Percentiles rank a stretch among this genome's conserved stretches.
phyloP scores from a whole-genome alignment of 345 rosid genomes.

The Murraya paniculata region DNA sequence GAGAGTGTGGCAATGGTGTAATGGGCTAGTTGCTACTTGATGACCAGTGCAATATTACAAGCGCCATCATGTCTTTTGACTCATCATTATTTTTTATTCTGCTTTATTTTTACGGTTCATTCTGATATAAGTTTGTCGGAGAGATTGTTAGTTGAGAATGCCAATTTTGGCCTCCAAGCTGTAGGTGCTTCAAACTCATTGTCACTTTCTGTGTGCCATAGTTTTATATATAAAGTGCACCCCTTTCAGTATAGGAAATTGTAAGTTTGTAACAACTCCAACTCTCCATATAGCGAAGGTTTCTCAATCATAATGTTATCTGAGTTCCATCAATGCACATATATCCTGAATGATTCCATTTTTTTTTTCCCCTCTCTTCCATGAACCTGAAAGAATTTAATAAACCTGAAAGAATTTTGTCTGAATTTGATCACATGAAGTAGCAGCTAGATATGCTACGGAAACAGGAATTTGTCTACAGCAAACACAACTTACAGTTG shows the following conservation, averaged over 20 bases:
- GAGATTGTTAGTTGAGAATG: conserved; percentile 18
- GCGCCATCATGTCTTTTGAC: conserved; percentile 13
- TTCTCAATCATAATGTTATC: not conserved
- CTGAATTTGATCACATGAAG: too few relatives aligned
- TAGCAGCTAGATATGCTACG: too few relatives aligned
- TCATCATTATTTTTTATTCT: not conserved
- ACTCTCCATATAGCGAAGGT: not conserved
- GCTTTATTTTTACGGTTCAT: conserved; percentile 1
- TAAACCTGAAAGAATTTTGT: too few relatives aligned
- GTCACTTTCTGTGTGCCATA: not conserved
- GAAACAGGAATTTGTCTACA: too few relatives aligned
- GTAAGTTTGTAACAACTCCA: not conserved
- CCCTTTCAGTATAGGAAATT: not conserved
- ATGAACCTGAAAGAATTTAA: too few relatives aligned
- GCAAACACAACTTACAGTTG: not conserved
- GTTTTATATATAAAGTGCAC: not conserved
- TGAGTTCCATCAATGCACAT: not conserved
- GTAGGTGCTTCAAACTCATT: conserved; percentile 4
- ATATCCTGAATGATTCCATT: not conserved
- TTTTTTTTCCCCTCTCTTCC: too few relatives aligned
- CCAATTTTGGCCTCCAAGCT: conserved; percentile 16
- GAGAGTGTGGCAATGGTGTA: conserved; percentile 82
- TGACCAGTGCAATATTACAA: conserved; percentile 12
- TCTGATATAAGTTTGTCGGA: conserved; percentile 13
- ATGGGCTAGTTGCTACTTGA: conserved; percentile 38